A percentile compares a stretch with the other conserved stretches of the same genome.
phyloP scores from a whole-genome alignment of 768 basidiomycete species.

The Phaeotremella fagi region DNA sequence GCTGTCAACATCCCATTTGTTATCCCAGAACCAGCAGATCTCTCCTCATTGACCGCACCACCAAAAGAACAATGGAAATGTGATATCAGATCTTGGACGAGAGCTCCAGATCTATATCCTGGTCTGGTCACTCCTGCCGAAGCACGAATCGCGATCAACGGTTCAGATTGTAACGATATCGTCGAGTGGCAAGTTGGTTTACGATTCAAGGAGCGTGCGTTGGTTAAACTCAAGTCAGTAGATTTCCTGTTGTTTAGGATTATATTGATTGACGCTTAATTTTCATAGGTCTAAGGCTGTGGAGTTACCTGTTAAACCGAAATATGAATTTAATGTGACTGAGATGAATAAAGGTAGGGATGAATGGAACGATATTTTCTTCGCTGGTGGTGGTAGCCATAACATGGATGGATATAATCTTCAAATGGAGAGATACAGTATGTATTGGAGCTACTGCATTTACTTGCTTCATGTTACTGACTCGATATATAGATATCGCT shows the following conservation, averaged over 20 bases:
- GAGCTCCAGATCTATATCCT: slow-evolving; percentile 25
- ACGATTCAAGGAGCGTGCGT: slow-evolving; percentile 28
- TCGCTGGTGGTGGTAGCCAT: slow-evolving; percentile 2
- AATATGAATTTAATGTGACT: neutral
- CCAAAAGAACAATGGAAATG: too few relatives aligned
- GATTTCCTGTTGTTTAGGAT: neutral
- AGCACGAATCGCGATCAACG: slow-evolving; percentile 22
- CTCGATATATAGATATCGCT: slow-evolving; percentile 7
- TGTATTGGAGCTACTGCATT: neutral
- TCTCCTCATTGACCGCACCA: too few relatives aligned
- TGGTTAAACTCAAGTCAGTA: slow-evolving; percentile 26
- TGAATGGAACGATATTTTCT: neutral
- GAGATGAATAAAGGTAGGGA: too few relatives aligned
- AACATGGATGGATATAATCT: too few relatives aligned
- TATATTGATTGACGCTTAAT: too few relatives aligned
- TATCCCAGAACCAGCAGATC: too few relatives aligned
- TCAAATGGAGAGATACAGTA: slow-evolving; percentile 16
- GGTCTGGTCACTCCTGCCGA: slow-evolving; percentile 11
- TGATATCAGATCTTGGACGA: slow-evolving; percentile 21
- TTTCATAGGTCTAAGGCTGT: neutral
- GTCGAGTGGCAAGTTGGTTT: slow-evolving; percentile 25
- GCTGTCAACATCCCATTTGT: too few relatives aligned
- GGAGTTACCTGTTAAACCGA: slow-evolving; percentile 18
- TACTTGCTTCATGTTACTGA: neutral
- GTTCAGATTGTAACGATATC: slow-evolving; percentile 21